A percentile compares a stretch with the other conserved stretches of the same genome.
Conservation (phyloP, 2,329 filamentous ascomycete species). For the Fusarium cyanostomum region DNA sequence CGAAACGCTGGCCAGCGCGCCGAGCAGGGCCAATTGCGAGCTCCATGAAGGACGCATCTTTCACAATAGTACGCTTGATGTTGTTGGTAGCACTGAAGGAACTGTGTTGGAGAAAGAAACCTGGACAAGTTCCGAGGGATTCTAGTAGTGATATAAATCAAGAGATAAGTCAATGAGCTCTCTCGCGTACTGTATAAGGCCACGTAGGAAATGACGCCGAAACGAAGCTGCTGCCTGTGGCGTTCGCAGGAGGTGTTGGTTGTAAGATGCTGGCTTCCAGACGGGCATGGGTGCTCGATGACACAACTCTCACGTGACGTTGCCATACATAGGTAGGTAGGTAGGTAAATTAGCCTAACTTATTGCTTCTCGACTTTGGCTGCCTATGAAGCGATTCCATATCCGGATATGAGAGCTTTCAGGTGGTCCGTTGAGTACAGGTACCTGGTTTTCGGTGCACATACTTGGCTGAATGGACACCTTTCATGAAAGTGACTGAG, state of each 20-base stretch:
- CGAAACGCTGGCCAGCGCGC: slow-evolving; percentile 21
- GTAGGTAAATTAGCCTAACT: too few relatives aligned
- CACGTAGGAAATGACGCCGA: neutral
- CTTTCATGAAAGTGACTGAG: neutral
- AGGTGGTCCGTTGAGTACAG: neutral
- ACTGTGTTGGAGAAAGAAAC: neutral
- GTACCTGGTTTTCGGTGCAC: neutral
- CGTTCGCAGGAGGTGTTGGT: too few relatives aligned
- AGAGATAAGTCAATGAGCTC: neutral
- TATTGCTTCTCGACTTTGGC: too few relatives aligned
- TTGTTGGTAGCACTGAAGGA: neutral
- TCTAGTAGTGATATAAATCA: too few relatives aligned
- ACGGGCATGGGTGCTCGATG: neutral
- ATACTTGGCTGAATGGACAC: neutral
- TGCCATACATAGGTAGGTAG: neutral
- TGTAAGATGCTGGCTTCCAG: too few relatives aligned
- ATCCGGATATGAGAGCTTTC: neutral
- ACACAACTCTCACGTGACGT: slow-evolving; percentile 3
- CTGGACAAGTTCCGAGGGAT: neutral
- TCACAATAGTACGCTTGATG: neutral
- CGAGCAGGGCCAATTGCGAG: slow-evolving; percentile 31
- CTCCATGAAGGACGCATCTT: slow-evolving; percentile 30
- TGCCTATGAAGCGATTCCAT: neutral
- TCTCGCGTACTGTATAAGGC: neutral
- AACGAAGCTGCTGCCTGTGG: neutral